Evolutionary conservation across 1,284 basidiomycete genomes (phyloP), one percentile per base, ranked within the genome.

Genomic region (Trichosporon faecale): DNA sequence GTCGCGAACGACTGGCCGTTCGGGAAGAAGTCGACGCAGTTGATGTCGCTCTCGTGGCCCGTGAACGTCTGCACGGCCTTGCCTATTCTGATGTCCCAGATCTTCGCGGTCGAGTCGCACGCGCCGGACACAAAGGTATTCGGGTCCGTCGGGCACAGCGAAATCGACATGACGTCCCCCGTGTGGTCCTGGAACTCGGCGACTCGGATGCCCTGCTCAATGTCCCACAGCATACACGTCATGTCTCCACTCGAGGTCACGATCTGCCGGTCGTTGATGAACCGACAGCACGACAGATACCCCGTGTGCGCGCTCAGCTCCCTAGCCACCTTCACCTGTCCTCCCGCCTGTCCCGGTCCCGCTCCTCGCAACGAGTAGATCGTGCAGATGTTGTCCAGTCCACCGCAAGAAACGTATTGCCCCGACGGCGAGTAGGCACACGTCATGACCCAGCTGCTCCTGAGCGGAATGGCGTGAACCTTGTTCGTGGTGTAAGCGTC

Each of bases 201-300:
- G 16, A 95, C 92, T 72, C 95, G 88, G 1, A 95, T 93, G 74
- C 96, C 97, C 31, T 94, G 93, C 83, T 98, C 95, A 74, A 99
- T 93, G 84, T 99, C 96, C 96, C 97, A 99, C 49, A 98, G 88
- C 94, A 99, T 98, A 83, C 97, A 98, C 52, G 95, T 97, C 95
- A 98, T 99, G 84, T 99, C 96, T 72, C 96, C 96, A 21, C 95
- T 98, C 74, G 90, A 91, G 33, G 96, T 99, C 72, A 99, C 90
- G 78, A 99, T 98, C 87, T 99, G 95, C 71, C 95, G 88, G 85
- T 99, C 97, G 80, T 94, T 98, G 86, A 98, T 90, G 87, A 99
- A 99, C 55, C 96, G 91, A 85, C 96, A 98, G 87, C 96, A 98
- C 78, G 90, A 92, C 76, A 99, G 90, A 83, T 99, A 99, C 37